These are phyloP conservation scores for Scutellaria galericulata DNA, from an alignment of 257 asterid species.

Conservation along the genomic window DNA sequence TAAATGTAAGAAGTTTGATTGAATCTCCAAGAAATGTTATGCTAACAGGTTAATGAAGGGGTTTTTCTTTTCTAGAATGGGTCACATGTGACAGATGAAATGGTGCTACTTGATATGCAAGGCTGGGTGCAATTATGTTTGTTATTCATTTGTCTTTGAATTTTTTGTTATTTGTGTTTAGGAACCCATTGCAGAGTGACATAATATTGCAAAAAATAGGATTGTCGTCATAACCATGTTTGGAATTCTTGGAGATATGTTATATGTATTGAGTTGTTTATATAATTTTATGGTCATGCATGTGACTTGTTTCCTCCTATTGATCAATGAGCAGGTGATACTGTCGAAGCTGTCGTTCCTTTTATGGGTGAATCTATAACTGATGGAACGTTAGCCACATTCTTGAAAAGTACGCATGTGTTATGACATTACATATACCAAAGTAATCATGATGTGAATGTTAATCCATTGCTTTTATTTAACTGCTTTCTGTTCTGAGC, in stretches of 20 bases:
- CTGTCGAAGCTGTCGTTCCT: slow-evolving; percentile 90
- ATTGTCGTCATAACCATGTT: not conserved
- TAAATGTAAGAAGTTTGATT: not conserved
- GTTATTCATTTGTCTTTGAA: slow-evolving; percentile 6
- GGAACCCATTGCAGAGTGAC: slow-evolving; percentile 6
- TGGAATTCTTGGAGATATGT: slow-evolving; percentile 5
- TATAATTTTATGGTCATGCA: not conserved
- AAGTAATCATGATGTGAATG: slow-evolving; percentile 9
- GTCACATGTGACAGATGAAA: not conserved
- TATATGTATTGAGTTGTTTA: slow-evolving; percentile 13
- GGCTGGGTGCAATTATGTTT: slow-evolving; percentile 18
- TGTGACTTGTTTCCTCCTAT: slow-evolving; percentile 16
- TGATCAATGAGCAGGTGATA: slow-evolving; percentile 55
- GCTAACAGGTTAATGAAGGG: not conserved
- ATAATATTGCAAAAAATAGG: not conserved
- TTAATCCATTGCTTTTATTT: slow-evolving; percentile 25
- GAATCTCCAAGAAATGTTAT: not conserved
- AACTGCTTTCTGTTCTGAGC: slow-evolving; percentile 36
- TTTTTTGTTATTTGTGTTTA: slow-evolving; percentile 6
- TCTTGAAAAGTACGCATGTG: slow-evolving; percentile 73
- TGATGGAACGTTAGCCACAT: slow-evolving; percentile 84
- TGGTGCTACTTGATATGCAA: not conserved
- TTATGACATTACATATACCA: not conserved
- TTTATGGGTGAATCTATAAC: slow-evolving; percentile 94
- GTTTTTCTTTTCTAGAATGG: slow-evolving; percentile 5